Percentiles rank a stretch among this genome's conserved stretches.
Evolutionary conservation across 2,329 filamentous ascomycete species (phyloP).

Genomic region (Phoma sp.): DNA sequence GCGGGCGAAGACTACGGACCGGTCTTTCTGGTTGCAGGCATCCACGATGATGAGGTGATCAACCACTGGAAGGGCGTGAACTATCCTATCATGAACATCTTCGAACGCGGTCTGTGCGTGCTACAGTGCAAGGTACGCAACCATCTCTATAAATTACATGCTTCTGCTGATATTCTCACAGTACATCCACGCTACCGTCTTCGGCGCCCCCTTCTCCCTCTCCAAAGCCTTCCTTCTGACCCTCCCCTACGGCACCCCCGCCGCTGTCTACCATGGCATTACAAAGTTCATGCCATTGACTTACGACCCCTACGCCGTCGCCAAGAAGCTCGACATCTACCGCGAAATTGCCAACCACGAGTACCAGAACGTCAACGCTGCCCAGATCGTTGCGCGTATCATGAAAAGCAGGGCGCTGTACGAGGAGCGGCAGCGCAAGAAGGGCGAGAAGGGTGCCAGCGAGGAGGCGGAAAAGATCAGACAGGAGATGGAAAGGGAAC

Average conservation of each 20-base stretch:
- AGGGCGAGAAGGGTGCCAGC: constrained; percentile 81
- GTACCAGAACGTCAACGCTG: constrained; percentile 88
- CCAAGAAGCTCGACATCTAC: constrained; percentile 85
- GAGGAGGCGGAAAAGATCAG: constrained; percentile 61
- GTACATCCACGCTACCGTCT: constrained; percentile 87
- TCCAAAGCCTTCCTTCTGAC: constrained; percentile 75
- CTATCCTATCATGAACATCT: constrained; percentile 99
- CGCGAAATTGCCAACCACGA: constrained; percentile 75
- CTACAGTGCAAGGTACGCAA: constrained; percentile 84
- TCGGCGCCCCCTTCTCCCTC: constrained; percentile 87
- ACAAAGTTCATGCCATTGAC: constrained; percentile 81
- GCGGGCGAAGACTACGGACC: constrained; percentile 76
- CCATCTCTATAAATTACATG: neutral
- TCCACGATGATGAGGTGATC: constrained; percentile 94
- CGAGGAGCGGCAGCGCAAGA: constrained; percentile 87
- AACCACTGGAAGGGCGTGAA: constrained; percentile 97
- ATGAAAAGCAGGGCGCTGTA: constrained; percentile 85
- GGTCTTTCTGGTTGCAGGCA: constrained; percentile 86
- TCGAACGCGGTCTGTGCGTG: constrained; percentile 92
- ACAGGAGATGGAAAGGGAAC: constrained; percentile 48
- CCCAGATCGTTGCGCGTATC: constrained; percentile 89
- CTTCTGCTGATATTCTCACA: constrained; percentile 44
- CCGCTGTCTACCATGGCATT: constrained; percentile 93
- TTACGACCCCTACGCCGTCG: constrained; percentile 69
- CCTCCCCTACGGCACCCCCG: constrained; percentile 72